Evolutionary conservation across 345 rosid species (phyloP), one percentile per base, ranked within the genome.

Genomic region (Draba incana): DNA sequence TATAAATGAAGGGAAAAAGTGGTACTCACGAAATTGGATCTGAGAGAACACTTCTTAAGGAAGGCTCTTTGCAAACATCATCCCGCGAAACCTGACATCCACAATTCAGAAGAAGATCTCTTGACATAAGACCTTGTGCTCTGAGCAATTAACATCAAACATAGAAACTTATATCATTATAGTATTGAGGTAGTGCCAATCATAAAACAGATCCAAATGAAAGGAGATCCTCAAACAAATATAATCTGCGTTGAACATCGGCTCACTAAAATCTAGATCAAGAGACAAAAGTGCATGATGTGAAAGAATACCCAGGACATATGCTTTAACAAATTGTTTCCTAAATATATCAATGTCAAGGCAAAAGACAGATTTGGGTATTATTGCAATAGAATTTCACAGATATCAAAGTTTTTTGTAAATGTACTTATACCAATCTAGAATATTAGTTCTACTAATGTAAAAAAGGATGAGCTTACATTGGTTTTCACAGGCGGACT

Each of bases 21-120:
- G 64, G 30, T 75, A 86, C 96, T 94, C 82, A 94, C 99, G 99
- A 90, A 66, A 91, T 49, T 47, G 97, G 88, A 81, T 94, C 99
- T 12, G 99, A 94, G 67, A 94, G 97, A 70, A 94, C 84, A 64
- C 95, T 90, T 86, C 99, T 83, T 71, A 94, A 84, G 69, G 99
- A 90, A 43, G 90, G 94, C 68, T 89, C 95, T 81, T 88, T 90
- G 77, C 56, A 82, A 62, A 71, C 70, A 74, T 81, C 81, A 79
- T 77, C 84, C 57, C 66, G 82, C 12, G 78, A 72, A 64, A 79
- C 92, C 99, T 94, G 94, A 62, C 66, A 80, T 75, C 67, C 66
- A 87, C 76, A 65, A 75, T 69, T 66, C 77, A 81, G 55, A 50
- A 70, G 63, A 44, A 77, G 68, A 70, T 69, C 16, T 71, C 70